Evolutionary conservation across 2,329 filamentous ascomycete genomes (phyloP).

Genomic region (Paracorniculantispora psalliotae): DNA sequence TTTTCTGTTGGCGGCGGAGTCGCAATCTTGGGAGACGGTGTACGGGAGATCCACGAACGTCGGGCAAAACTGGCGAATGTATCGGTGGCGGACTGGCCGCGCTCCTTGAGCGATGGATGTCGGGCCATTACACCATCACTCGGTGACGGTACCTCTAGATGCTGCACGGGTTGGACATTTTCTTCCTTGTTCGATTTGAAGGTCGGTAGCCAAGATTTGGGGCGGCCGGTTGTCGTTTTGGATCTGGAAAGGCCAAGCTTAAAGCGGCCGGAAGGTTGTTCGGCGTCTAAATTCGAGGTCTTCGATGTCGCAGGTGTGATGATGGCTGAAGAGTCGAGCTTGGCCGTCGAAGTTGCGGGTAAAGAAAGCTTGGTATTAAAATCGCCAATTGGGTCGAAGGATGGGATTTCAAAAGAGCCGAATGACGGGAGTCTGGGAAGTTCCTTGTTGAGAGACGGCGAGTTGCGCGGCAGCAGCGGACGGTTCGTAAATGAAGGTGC

Average conservation of each 20-base stretch:
- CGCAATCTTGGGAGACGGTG: slow-evolving; percentile 40
- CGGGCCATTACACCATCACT: slow-evolving; percentile 19
- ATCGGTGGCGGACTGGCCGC: slow-evolving; percentile 36
- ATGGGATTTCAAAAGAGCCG: slow-evolving; percentile 46
- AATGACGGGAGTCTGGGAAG: slow-evolving; percentile 27
- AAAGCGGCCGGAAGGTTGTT: slow-evolving; percentile 22
- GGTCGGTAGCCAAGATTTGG: slow-evolving; percentile 48
- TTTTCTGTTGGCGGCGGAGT: slow-evolving; percentile 23
- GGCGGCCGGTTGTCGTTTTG: slow-evolving; percentile 40
- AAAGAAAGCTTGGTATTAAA: slow-evolving; percentile 44
- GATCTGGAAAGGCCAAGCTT: not conserved
- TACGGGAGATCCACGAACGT: slow-evolving; percentile 50
- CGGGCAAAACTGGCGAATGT: slow-evolving; percentile 48
- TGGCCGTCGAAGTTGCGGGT: slow-evolving; percentile 18
- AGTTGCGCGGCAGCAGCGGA: slow-evolving; percentile 8
- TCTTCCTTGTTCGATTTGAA: slow-evolving; percentile 35
- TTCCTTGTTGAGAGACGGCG: slow-evolving; percentile 24
- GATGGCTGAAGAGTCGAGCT: not conserved
- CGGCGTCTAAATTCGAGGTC: slow-evolving; percentile 31
- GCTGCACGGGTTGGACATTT: slow-evolving; percentile 19
- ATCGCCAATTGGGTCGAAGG: slow-evolving; percentile 46
- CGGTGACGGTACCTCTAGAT: slow-evolving; percentile 23
- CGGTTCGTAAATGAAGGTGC: slow-evolving; percentile 22
- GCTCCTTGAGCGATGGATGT: slow-evolving; percentile 27
- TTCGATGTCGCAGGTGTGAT: not conserved